Percentiles rank a stretch among this genome's conserved stretches.
phyloP scores from a whole-genome alignment of 306 rosid genomes.

The Prunus campanulata region DNA sequence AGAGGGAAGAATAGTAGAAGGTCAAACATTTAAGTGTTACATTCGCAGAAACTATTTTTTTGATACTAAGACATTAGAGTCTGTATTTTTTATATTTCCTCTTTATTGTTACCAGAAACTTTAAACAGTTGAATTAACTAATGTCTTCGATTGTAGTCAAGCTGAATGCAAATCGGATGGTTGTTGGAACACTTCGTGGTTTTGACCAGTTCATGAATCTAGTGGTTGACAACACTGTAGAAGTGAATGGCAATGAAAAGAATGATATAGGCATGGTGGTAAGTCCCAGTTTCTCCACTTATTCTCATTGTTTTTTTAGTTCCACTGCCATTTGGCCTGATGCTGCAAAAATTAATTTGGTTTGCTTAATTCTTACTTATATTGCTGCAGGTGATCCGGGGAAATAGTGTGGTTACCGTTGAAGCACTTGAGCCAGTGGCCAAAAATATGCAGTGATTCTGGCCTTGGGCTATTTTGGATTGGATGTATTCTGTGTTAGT shows the following conservation, averaged over 20 bases:
- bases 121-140: not conserved
- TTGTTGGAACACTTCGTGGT: constrained; percentile 90
- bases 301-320: not conserved
- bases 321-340: not conserved
- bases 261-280: constrained; percentile 98
- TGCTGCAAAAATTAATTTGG: not conserved
- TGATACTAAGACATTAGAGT: not conserved
- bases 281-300: constrained; percentile 28
- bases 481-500: not conserved
- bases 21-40: not conserved
- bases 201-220: constrained; percentile 97
- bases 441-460: constrained; percentile 39
- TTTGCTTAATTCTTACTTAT: constrained; percentile 5
- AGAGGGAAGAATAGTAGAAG: not conserved
- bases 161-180: constrained; percentile 85
- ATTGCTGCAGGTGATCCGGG: constrained; percentile 79
- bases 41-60: not conserved
- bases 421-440: constrained; percentile 98
- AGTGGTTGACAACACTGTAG: constrained; percentile 88
- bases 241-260: constrained; percentile 84
- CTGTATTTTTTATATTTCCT: not conserved
- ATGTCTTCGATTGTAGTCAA: constrained; percentile 56
- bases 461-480: not conserved
- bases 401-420: constrained; percentile 96
- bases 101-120: not conserved